Percentiles rank a stretch among this genome's conserved stretches.
Conservation (phyloP, 805 yeast genomes). For the Metschnikowia chrysomelidarum region DNA sequence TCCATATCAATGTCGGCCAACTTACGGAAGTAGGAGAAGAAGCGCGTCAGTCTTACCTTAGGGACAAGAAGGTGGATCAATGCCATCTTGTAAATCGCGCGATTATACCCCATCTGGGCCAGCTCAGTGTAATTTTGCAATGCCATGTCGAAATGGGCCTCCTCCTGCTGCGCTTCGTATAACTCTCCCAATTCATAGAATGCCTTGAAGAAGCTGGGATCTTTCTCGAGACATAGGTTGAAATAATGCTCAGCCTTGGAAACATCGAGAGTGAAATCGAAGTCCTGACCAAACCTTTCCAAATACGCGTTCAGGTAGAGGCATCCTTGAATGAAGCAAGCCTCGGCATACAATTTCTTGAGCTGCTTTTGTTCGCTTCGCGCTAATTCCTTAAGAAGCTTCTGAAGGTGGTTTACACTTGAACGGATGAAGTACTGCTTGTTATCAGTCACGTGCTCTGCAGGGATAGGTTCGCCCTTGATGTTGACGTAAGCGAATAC, state of each 20-base stretch:
- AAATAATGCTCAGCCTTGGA: slow-evolving; percentile 30
- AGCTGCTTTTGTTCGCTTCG: slow-evolving; percentile 13
- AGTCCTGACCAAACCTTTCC: slow-evolving; percentile 33
- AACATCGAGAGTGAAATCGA: slow-evolving; percentile 30
- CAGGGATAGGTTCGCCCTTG: slow-evolving; percentile 36
- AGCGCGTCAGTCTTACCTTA: slow-evolving; percentile 32
- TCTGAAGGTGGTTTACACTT: slow-evolving; percentile 35
- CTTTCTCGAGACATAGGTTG: slow-evolving; percentile 30
- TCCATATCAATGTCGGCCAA: slow-evolving; percentile 38
- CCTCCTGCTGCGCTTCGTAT: slow-evolving; percentile 31
- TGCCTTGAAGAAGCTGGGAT: slow-evolving; percentile 33
- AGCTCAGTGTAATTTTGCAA: slow-evolving; percentile 34
- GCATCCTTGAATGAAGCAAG: slow-evolving; percentile 37
- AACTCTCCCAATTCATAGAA: slow-evolving; percentile 40
- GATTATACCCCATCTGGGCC: slow-evolving; percentile 43
- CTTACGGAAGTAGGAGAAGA: slow-evolving; percentile 33
- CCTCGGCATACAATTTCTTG: slow-evolving; percentile 26
- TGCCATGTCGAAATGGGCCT: slow-evolving; percentile 32
- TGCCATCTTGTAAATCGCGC: slow-evolving; percentile 43
- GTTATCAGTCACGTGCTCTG: slow-evolving; percentile 30
- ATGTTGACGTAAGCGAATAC: slow-evolving; percentile 42
- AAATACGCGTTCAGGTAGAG: slow-evolving; percentile 36
- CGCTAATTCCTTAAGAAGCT: slow-evolving; percentile 33
- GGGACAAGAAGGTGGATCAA: slow-evolving; percentile 36
- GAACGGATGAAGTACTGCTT: slow-evolving; percentile 39